A percentile compares a stretch with the other conserved stretches of the same genome.
Conservation (phyloP, 192 early-diverging fungal genomes). For the Coemansia sp. region DNA sequence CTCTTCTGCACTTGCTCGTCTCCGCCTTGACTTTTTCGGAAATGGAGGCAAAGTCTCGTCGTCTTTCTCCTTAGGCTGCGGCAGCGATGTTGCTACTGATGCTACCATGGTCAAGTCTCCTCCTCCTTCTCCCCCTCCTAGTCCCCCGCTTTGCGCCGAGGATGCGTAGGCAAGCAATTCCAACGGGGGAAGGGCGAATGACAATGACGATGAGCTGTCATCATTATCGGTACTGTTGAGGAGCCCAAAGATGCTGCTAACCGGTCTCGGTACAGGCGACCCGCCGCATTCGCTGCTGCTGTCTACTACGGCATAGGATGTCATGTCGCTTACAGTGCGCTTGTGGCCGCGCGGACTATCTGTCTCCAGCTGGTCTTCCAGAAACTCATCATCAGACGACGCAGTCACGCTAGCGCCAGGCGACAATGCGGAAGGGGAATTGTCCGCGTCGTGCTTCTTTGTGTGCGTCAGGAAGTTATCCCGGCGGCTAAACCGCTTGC, state of each 20-base stretch:
- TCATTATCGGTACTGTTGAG: conserved; percentile 16
- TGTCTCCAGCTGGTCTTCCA: not conserved
- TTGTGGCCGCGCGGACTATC: not conserved
- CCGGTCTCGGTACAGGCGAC: not conserved
- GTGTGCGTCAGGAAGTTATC: conserved; percentile 64
- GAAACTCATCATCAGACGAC: conserved; percentile 1
- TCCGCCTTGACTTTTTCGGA: not conserved
- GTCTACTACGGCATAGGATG: not conserved
- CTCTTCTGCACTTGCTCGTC: not conserved
- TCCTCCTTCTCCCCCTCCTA: not conserved
- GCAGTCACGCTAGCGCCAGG: not conserved
- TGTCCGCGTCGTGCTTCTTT: conserved; percentile 28
- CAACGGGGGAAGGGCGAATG: conserved; percentile 13
- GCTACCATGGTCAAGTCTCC: not conserved
- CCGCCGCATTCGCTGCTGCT: conserved; percentile 5
- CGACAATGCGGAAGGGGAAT: not conserved
- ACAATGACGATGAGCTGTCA: not conserved
- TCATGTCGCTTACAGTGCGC: not conserved
- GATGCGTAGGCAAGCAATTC: conserved; percentile 46
- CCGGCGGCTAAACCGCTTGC: conserved; percentile 79
- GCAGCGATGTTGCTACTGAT: not conserved
- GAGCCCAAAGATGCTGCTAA: conserved; percentile 36
- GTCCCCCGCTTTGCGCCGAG: not conserved
- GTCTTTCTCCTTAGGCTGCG: not conserved
- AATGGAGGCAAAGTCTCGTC: not conserved